Evolutionary conservation across 1,284 basidiomycete species (phyloP).

Genomic region (Pholiota adiposa): DNA sequence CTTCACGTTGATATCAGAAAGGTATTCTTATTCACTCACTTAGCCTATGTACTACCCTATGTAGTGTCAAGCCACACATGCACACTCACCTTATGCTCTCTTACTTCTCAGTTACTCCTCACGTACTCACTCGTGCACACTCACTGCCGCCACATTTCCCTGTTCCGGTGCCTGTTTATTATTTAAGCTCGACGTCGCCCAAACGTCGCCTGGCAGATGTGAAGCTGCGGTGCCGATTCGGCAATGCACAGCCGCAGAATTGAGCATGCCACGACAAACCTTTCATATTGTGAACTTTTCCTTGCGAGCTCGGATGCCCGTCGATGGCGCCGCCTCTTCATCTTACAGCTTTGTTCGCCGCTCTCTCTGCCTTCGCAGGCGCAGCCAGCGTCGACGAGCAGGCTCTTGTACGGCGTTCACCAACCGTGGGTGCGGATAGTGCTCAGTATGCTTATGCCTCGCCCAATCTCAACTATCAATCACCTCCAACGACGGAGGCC

Average conservation of each 20-base stretch:
- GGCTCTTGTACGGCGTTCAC: slow-evolving; percentile 7
- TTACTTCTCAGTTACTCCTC: no score
- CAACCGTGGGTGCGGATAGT: background rate
- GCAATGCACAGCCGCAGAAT: background rate
- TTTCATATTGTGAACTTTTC: no score
- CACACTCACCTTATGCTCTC: no score
- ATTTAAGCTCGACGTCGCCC: no score
- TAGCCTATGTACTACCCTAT: no score
- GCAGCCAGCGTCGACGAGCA: slow-evolving; percentile 9
- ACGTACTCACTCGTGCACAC: no score
- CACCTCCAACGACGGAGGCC: background rate
- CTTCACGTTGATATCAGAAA: no score
- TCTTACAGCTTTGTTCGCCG: slow-evolving; percentile 11
- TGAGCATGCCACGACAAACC: background rate
- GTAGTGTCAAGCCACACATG: no score
- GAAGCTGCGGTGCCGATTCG: background rate
- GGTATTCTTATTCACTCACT: no score
- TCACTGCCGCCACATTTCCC: no score
- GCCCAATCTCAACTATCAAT: background rate
- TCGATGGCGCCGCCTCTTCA: slow-evolving; percentile 17
- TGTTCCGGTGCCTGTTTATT: no score
- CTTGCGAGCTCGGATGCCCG: slow-evolving; percentile 19
- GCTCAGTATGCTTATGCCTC: slow-evolving; percentile 3
- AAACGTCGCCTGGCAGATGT: no score
- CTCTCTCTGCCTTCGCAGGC: background rate